phyloP scores from a whole-genome alignment of 2,329 filamentous ascomycete species.

The Rhinocladiella similis region DNA sequence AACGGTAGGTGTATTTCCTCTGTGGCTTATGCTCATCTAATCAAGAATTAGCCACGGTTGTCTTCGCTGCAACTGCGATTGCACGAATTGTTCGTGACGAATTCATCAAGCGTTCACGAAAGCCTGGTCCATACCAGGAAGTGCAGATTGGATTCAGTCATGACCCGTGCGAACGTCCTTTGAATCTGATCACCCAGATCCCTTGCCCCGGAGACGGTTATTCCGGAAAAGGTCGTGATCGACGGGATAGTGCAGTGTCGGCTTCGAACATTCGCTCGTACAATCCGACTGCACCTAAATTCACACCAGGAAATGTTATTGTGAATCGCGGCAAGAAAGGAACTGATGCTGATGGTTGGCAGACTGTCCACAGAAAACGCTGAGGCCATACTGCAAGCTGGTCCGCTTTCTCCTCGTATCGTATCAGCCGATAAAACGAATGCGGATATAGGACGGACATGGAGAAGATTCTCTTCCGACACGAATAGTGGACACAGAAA shows the following conservation, averaged over 20 bases:
- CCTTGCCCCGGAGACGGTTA: slow-evolving; percentile 16
- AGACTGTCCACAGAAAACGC: slow-evolving; percentile 24
- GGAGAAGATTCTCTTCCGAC: too few species aligned
- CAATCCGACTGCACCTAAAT: slow-evolving; percentile 20
- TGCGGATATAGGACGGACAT: neutral
- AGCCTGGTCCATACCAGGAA: slow-evolving; percentile 33
- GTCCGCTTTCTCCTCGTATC: neutral
- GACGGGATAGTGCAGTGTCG: slow-evolving; percentile 22
- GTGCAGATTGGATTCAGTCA: slow-evolving; percentile 40
- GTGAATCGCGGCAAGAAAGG: slow-evolving; percentile 17
- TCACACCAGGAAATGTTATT: slow-evolving; percentile 11
- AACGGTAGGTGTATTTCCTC: slow-evolving; percentile 38
- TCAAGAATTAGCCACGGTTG: slow-evolving; percentile 36
- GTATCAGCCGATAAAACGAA: neutral
- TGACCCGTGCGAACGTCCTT: slow-evolving; percentile 42
- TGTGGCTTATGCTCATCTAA: slow-evolving; percentile 1
- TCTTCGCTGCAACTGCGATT: slow-evolving; percentile 39
- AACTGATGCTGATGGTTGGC: slow-evolving; percentile 25
- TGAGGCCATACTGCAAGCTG: neutral
- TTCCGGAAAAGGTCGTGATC: slow-evolving; percentile 15
- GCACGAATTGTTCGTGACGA: slow-evolving; percentile 37
- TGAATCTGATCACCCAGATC: slow-evolving; percentile 35
- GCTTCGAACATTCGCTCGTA: slow-evolving; percentile 18
- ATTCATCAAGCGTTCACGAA: slow-evolving; percentile 34
- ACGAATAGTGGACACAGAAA: too few species aligned